Base-by-base conservation (phyloP, 805 yeast species). In the Zygosaccharomyces pseudorouxii region DNA sequence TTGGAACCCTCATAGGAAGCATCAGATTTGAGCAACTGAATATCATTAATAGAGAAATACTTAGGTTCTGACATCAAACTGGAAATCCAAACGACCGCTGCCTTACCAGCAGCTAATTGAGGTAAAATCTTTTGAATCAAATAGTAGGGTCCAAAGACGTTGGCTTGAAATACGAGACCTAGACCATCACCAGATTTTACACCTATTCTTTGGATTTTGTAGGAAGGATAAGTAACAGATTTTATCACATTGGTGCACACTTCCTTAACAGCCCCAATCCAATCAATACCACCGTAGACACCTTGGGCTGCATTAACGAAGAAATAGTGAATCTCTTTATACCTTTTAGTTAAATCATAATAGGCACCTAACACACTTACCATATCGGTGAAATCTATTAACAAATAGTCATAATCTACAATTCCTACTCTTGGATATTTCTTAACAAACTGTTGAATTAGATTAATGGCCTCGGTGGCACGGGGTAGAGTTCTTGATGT, bases 81-180 rank as follows among this genome's bases (percentile, higher is more conserved):
- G 2, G 95, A 83, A 33, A 93, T 80, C 97, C 97, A 90, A 23
- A 89, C 71, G 33, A 89, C 72, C 48, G 77, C 76, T 0, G 93
- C 89, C 3, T 84, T 82, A 2, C 72, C 70, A 2, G 68, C 63
- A 8, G 67, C 55, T n/a, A 90, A 68, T 31, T 80, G 67, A 2
- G 79, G 79, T 35, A 73, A 65, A 18, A 92, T 68, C 53, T 78
- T 81, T 56, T 85, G 86, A 46, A 90, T 74, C 46, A 93, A 70
- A 65, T 82, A 93, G 70, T 86, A 90, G 2, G 98, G 98, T 0
- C 96, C 96, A 69, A 93, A 88, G n/a, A 92, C 96, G 63, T 93
- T 93, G 4, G 93, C 95, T 68, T 93, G 96, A 71, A 92, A 93
- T 3, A 89, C 89, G 27, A 86, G 70, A 1, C 98, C 97, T 73